Percentiles rank a stretch among this genome's conserved stretches.
Conservation (phyloP, 176 grass and related monocot species). For the Dendrocalamus sinicus region DNA sequence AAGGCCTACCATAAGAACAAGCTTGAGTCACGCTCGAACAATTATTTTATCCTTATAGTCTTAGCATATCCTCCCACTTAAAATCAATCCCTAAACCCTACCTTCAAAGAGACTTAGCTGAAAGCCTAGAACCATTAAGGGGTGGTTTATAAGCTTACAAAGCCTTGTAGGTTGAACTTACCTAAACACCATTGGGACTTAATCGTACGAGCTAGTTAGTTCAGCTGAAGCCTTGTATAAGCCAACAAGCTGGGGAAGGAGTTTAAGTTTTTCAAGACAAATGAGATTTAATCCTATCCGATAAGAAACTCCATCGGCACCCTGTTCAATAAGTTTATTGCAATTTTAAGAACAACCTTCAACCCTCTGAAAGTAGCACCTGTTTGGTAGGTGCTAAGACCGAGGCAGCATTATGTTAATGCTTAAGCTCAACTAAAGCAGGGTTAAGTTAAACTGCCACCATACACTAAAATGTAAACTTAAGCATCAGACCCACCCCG, state of each 20-base stretch:
- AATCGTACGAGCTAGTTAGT: background rate
- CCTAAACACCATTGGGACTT: background rate
- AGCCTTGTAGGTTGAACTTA: background rate
- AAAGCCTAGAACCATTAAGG: background rate
- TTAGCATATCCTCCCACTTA: background rate
- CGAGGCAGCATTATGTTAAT: constrained; percentile 1
- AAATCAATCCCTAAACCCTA: constrained; percentile 10
- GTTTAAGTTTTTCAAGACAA: background rate
- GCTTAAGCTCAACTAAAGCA: constrained; percentile 5
- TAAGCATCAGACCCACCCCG: background rate
- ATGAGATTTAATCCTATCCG: constrained; percentile 2
- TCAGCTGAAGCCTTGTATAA: background rate
- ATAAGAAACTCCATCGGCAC: background rate
- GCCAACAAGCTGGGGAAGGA: background rate
- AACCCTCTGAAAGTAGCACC: background rate
- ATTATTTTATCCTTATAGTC: background rate
- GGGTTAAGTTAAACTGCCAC: background rate
- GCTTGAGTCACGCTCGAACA: constrained; percentile 11
- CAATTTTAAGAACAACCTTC: constrained; percentile 1
- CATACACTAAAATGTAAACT: background rate
- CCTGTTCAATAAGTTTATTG: constrained; percentile 21
- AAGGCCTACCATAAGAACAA: constrained; percentile 2
- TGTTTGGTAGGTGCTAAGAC: background rate
- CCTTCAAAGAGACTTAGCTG: constrained; percentile 9
- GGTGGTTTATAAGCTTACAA: constrained; percentile 4